These are phyloP conservation scores for Peterozyma xylosa DNA, from an alignment of 805 yeast genomes.

Conservation along the genomic window DNA sequence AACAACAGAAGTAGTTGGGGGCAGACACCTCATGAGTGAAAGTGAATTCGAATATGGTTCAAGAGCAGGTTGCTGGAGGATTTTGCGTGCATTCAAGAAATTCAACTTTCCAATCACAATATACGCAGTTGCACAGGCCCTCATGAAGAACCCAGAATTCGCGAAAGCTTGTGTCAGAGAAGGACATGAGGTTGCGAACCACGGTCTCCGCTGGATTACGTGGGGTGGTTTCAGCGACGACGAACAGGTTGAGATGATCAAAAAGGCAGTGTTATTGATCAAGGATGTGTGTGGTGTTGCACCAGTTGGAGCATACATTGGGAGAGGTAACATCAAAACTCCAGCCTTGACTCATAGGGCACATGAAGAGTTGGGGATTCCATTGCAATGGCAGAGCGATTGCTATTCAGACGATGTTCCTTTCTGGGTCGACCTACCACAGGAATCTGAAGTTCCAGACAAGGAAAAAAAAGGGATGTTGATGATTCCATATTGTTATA, in stretches of 20 bases:
- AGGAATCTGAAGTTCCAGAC: slow-evolving; percentile 10
- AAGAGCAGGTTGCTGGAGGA: slow-evolving; percentile 14
- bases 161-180: slow-evolving; percentile 26
- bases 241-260: slow-evolving; percentile 24
- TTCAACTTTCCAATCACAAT: slow-evolving; percentile 23
- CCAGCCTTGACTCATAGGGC: slow-evolving; percentile 21
- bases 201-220: slow-evolving; percentile 28
- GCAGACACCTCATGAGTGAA: slow-evolving; percentile 13
- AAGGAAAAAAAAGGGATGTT: slow-evolving; percentile 18
- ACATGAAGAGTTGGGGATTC: slow-evolving; percentile 22
- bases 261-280: slow-evolving; percentile 19
- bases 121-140: slow-evolving; percentile 31
- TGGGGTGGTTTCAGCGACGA: slow-evolving; percentile 20
- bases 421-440: slow-evolving; percentile 17
- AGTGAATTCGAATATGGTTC: slow-evolving; percentile 13
- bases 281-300: slow-evolving; percentile 24
- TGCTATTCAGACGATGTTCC: slow-evolving; percentile 29
- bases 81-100: slow-evolving; percentile 24
- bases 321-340: slow-evolving; percentile 6
- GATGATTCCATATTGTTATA: slow-evolving; percentile 18
- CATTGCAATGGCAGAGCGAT: slow-evolving; percentile 26
- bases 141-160: slow-evolving; percentile 23
- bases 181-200: slow-evolving; percentile 31
- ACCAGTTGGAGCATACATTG: slow-evolving; percentile 30
- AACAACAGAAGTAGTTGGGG: slow-evolving; percentile 13